Percentiles rank a stretch among this genome's conserved stretches.
These are phyloP conservation scores for Diaporthe vaccinii DNA, from an alignment of 2,329 filamentous ascomycete genomes.

Conservation along the genomic window DNA sequence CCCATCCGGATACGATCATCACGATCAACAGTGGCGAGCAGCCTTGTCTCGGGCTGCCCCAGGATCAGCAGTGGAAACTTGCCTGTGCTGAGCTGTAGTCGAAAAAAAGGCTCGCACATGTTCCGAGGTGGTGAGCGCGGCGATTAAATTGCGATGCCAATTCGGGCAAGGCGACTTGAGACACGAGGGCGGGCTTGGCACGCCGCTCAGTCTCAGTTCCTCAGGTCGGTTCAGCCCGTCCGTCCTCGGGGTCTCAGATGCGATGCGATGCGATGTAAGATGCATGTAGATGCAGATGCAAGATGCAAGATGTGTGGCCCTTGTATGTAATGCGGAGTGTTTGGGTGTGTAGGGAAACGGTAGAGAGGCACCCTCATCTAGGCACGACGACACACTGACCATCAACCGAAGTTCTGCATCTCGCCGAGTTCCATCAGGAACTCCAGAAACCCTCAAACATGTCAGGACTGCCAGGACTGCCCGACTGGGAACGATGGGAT, in stretches of 20 bases:
- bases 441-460: slow-evolving; percentile 7
- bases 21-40: slow-evolving; percentile 20
- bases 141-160: slow-evolving; percentile 28
- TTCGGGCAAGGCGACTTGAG: slow-evolving; percentile 28
- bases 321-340: not conserved
- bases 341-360: not conserved
- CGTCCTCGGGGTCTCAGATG: not conserved
- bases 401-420: slow-evolving; percentile 11
- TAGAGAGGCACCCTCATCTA: not conserved
- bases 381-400: not conserved
- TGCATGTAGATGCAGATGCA: not conserved
- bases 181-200: slow-evolving; percentile 26
- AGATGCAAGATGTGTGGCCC: not conserved
- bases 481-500: slow-evolving; percentile 6
- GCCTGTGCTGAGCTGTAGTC: too few species aligned
- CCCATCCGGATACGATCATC: not conserved
- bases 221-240: not conserved
- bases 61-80: slow-evolving; percentile 5
- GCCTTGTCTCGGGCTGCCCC: slow-evolving; percentile 19
- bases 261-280: not conserved
- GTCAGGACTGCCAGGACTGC: not conserved
- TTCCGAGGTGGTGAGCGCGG: slow-evolving; percentile 26
- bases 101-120: slow-evolving; percentile 1
- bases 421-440: not conserved
- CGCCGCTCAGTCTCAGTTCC: slow-evolving; percentile 5